phyloP scores from a whole-genome alignment of 306 rosid genomes.

The Boehmeria nivea region DNA sequence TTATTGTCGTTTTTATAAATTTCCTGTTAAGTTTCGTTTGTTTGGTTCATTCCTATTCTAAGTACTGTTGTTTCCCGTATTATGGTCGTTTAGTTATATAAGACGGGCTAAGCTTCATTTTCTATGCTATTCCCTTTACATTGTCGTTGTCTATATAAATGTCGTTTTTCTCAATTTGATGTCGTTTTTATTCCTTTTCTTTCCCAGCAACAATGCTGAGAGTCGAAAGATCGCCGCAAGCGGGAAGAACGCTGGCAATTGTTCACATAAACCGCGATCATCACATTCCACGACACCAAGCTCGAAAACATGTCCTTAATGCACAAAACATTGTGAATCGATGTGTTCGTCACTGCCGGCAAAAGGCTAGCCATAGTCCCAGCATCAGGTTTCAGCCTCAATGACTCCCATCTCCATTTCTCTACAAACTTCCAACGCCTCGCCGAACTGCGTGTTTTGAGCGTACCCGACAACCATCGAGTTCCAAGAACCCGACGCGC shows the following conservation, averaged over 20 bases:
- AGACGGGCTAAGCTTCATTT: too few relatives aligned
- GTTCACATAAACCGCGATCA: constrained; percentile 56
- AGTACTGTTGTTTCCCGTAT: too few relatives aligned
- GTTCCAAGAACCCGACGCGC: constrained; percentile 50
- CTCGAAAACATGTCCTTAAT: constrained; percentile 41
- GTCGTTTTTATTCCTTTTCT: too few relatives aligned
- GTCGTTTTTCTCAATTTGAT: too few relatives aligned
- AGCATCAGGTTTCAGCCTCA: constrained; percentile 41
- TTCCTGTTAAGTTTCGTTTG: too few relatives aligned
- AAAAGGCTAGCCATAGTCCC: constrained; percentile 76
- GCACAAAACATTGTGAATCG: constrained; percentile 37
- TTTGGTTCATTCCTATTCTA: too few relatives aligned
- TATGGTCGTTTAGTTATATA: too few relatives aligned
- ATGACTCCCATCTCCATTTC: constrained; percentile 57
- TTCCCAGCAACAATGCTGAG: constrained; percentile 62
- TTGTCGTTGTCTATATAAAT: too few relatives aligned
- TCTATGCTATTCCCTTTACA: too few relatives aligned
- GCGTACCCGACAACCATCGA: constrained; percentile 67
- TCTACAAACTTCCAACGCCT: constrained; percentile 53
- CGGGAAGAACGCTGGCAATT: constrained; percentile 69
- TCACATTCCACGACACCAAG: constrained; percentile 73
- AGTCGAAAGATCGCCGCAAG: constrained; percentile 74
- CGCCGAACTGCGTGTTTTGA: constrained; percentile 45
- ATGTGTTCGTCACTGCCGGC: constrained; percentile 57
- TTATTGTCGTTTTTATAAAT: too few relatives aligned